Conservation (phyloP, 352 stramenopile species). For the Pythium aphanidermatum region DNA sequence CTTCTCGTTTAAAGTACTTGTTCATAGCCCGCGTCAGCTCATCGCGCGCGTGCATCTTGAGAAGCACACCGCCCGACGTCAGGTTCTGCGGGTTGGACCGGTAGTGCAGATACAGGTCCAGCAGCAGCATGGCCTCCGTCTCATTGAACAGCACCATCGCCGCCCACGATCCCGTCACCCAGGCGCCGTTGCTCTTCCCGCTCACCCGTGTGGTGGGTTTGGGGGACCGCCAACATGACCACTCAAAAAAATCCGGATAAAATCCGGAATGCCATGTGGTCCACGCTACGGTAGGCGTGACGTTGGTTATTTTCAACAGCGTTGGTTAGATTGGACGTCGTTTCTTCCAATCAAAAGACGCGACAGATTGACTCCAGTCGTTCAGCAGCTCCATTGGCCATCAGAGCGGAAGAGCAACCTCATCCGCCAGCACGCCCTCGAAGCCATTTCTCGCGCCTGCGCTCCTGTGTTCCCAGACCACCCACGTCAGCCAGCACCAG, state of each 20-base stretch:
- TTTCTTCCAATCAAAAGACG: conserved; percentile 18
- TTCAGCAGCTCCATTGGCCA: conserved; percentile 18
- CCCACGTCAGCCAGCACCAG: not conserved
- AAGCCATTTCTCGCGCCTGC: conserved; percentile 16
- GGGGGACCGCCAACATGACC: no score
- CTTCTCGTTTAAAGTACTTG: conserved; percentile 23
- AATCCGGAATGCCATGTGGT: no score
- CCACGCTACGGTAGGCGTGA: no score
- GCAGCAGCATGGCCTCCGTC: conserved; percentile 36
- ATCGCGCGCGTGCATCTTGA: conserved; percentile 36
- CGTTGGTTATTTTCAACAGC: conserved; percentile 10
- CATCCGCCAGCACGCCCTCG: not conserved
- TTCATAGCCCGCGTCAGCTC: conserved; percentile 43
- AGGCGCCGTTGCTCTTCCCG: no score
- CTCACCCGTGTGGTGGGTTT: no score
- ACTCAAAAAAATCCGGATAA: no score
- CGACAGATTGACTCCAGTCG: conserved; percentile 21
- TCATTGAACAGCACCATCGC: conserved; percentile 58
- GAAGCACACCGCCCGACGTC: conserved; percentile 37
- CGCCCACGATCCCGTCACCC: not conserved
- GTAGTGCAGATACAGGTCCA: conserved; percentile 42
- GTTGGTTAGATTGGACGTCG: conserved; percentile 3
- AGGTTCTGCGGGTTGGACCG: conserved; percentile 37
- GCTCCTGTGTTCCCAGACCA: no score
- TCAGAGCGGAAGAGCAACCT: not conserved